Conservation (phyloP, 768 basidiomycete species). For the Tylopilus intermedius region DNA sequence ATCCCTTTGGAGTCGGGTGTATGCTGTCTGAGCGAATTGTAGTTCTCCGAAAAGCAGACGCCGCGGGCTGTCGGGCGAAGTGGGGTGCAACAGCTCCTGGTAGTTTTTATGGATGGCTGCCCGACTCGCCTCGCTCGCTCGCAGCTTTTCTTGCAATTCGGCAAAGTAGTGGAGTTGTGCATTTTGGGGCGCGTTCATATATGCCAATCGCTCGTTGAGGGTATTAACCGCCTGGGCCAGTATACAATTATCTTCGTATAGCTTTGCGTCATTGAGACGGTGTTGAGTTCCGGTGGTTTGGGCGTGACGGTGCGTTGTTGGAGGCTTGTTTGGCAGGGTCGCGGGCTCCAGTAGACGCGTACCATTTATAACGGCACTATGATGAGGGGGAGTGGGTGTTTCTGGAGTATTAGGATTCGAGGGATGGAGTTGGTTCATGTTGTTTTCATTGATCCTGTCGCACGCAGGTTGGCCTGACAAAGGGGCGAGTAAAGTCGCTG, state of each 20-base stretch:
- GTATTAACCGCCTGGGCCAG: slow-evolving; percentile 25
- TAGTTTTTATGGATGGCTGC: slow-evolving; percentile 19
- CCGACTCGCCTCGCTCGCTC: slow-evolving; percentile 18
- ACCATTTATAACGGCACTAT: slow-evolving; percentile 19
- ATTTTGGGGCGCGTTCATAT: slow-evolving; percentile 15
- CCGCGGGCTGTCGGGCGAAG: slow-evolving; percentile 11
- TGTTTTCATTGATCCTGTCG: slow-evolving; percentile 1
- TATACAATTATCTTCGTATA: slow-evolving; percentile 38
- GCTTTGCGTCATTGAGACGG: slow-evolving; percentile 20
- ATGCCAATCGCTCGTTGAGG: slow-evolving; percentile 29
- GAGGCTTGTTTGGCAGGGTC: slow-evolving; percentile 28
- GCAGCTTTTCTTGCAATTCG: slow-evolving; percentile 26
- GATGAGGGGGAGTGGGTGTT: slow-evolving; percentile 5
- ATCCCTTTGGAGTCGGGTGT: slow-evolving; percentile 21
- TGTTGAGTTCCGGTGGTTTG: slow-evolving; percentile 22
- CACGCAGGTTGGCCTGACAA: not conserved
- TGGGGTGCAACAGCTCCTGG: slow-evolving; percentile 20
- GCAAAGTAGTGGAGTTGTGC: slow-evolving; percentile 15
- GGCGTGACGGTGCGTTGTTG: slow-evolving; percentile 29
- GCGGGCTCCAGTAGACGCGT: slow-evolving; percentile 43
- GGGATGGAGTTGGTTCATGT: not conserved
- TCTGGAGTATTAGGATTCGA: not conserved
- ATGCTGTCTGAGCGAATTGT: slow-evolving; percentile 12
- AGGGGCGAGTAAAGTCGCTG: not conserved
- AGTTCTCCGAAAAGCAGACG: slow-evolving; percentile 20